Evolutionary conservation across 306 rosid genomes (phyloP), one percentile per base, ranked within the genome.

Genomic region (Oemleria cerasiformis): DNA sequence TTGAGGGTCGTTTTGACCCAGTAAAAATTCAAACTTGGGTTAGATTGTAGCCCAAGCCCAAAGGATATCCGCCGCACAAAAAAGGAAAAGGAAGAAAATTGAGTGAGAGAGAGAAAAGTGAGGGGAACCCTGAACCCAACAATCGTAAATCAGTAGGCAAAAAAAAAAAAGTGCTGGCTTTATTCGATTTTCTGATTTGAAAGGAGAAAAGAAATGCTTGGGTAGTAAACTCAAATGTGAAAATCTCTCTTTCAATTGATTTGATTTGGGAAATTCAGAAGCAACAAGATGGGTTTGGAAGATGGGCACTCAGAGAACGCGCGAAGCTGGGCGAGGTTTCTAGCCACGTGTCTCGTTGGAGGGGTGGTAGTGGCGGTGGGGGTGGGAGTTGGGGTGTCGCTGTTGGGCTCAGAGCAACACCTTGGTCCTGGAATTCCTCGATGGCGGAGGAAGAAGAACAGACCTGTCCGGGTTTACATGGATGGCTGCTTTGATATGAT

Each of bases 401-500:
- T 86, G 0, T 23, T 83, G 63, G 87, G 79, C 10, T 9, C 82
- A 20, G 20, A 51, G 23, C 59, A 66, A 16, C 63, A 23, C 65
- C 73, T 51, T 23, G 78, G 74, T 12, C 69, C 42, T 64, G 82
- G 43, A 9, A 75, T 68, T 47, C 84, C 88, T n/a, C 78, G 75
- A 73, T 78, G 78, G 78, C 36, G 68, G 58, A 54, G 77, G 54
- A 87, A 77, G 81, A 88, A 84, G 84, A 79, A 84, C 80, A 61
- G 90, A 84, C 82, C 91, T 76, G 86, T 92, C 41, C 67, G 80
- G 12, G 81, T 83, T 5, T 85, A 85, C 71, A 85, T 85, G 89
- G 89, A 85, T 55, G 89, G 89, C 21, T 85, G 89, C 79, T 85
- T 85, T 50, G 89, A 85, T 70, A 85, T 85, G 89, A 85, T 85